These are phyloP conservation scores for Fusarium burgessii DNA, from an alignment of 2,329 filamentous ascomycete genomes.

Conservation along the genomic window DNA sequence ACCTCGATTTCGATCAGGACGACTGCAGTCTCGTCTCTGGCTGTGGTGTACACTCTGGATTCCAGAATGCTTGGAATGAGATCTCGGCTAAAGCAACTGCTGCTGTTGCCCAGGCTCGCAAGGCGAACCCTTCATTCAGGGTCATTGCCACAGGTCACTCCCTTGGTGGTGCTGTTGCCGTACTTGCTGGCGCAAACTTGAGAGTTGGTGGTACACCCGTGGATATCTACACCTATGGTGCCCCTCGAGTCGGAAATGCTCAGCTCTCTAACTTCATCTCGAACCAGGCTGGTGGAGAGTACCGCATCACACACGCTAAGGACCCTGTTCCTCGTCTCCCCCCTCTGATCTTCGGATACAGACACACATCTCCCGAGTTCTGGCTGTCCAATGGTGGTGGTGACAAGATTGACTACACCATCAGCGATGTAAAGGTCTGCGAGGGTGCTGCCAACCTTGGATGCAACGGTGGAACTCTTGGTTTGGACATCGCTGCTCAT, in stretches of 20 bases:
- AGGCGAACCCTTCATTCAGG: conserved; percentile 62
- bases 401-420: conserved; percentile 51
- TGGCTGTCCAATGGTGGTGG: conserved; percentile 62
- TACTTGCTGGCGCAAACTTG: conserved; percentile 68
- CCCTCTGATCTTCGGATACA: conserved; percentile 69
- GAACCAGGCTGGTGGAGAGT: conserved; percentile 64
- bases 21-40: conserved; percentile 50
- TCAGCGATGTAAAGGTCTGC: conserved; percentile 60
- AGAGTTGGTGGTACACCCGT: conserved; percentile 58
- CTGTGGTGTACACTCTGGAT: conserved; percentile 69
- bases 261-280: conserved; percentile 66
- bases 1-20: conserved; percentile 54
- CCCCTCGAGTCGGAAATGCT: conserved; percentile 72
- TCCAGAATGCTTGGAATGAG: conserved; percentile 69
- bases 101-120: conserved; percentile 58
- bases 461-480: conserved; percentile 65
- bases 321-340: conserved; percentile 78
- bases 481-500: conserved; percentile 61
- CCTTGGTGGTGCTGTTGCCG: conserved; percentile 74
- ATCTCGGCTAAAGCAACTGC: conserved; percentile 57
- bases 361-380: conserved; percentile 78
- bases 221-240: conserved; percentile 75
- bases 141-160: conserved; percentile 75
- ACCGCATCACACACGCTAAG: conserved; percentile 73
- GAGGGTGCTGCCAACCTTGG: conserved; percentile 58